Evolutionary conservation across 176 grass and related monocot genomes (phyloP), one percentile per base, ranked within the genome.

Genomic region (Cenchrus americanus): DNA sequence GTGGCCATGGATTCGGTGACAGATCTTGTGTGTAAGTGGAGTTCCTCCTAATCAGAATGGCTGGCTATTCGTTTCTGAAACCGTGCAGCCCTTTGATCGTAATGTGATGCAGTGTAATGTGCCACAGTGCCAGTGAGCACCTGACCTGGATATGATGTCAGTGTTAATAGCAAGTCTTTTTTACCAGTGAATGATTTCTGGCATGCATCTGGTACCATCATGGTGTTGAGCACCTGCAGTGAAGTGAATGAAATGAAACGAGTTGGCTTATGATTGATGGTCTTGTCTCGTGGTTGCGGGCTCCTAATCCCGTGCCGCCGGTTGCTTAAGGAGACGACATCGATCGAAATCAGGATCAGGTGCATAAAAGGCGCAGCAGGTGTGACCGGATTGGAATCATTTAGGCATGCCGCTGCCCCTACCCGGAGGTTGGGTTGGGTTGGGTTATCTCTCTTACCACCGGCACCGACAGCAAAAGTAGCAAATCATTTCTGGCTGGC

Each of bases 271-370:
- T 83, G 68, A 49, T 83, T 37, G 34, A 37, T 37, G 0, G 34
- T 37, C 34, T 37, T 68, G 26, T 61, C 22, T 48, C 7, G 30
- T 79, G 66, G 88, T 83, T 86, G 84, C 68, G 40, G 74, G 67
- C 66, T 90, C 83, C 66, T 78, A 86, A 83, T 68, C 66, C 51
- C 1, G 17, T 14, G 4, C 8, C 5, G 19, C 2, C 73, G 60
- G 88, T 83, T 90, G 84, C 88, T 87, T 87, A 67, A 66, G 79
- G 79, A 74, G 74, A 10, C 11, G 60, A 75, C 80, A 80, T 84
- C 51, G 42, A 83, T 46, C 65, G 65, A 72, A 72, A 83, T 88
- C 58, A 5, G 58, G 70, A 32, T 73, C 27, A 74, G 58, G 58
- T 64, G 81, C 27, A 24, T 5, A 41, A 74, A 51, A 64, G 81